Evolutionary conservation across 2,329 filamentous ascomycete genomes (phyloP).

Genomic region (Chaetomium sp.): DNA sequence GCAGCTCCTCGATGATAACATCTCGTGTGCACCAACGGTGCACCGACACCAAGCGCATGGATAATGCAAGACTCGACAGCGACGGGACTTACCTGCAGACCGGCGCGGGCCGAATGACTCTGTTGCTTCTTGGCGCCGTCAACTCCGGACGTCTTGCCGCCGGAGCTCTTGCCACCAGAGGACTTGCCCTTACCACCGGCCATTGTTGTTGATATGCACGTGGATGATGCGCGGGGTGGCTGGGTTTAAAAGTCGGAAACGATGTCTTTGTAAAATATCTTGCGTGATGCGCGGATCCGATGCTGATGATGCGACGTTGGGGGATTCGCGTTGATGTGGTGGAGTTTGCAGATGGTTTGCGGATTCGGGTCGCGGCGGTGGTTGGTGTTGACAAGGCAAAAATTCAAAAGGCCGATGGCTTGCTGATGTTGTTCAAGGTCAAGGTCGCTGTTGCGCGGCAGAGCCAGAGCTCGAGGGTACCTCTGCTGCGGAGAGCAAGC

Average conservation of each 20-base stretch:
- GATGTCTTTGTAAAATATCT: conserved; percentile 16
- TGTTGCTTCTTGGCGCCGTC: conserved; percentile 81
- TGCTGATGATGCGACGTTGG: conserved; percentile 27
- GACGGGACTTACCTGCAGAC: conserved; percentile 77
- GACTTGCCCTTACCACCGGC: conserved; percentile 94
- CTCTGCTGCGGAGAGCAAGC: conserved; percentile 12
- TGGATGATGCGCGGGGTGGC: conserved; percentile 31
- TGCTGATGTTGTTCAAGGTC: conserved; percentile 30
- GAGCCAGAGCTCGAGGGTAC: conserved; percentile 15
- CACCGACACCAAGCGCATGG: conserved; percentile 12
- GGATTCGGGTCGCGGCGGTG: conserved; percentile 29
- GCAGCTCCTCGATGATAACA: not conserved
- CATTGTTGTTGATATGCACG: conserved; percentile 53
- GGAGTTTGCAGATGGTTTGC: conserved; percentile 25
- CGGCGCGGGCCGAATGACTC: conserved; percentile 94
- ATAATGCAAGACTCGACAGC: conserved; percentile 30
- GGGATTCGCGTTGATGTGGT: conserved; percentile 24
- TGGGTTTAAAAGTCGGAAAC: conserved; percentile 14
- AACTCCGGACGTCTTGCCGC: conserved; percentile 69
- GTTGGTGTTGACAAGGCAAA: conserved; percentile 39
- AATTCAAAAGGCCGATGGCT: conserved; percentile 35
- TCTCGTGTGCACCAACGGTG: not conserved
- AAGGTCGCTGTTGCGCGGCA: conserved; percentile 29
- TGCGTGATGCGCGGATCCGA: conserved; percentile 23
- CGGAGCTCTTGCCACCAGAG: conserved; percentile 82